phyloP scores from a whole-genome alignment of 495 filamentous ascomycete genomes.

The Hypoxylon intermedium region DNA sequence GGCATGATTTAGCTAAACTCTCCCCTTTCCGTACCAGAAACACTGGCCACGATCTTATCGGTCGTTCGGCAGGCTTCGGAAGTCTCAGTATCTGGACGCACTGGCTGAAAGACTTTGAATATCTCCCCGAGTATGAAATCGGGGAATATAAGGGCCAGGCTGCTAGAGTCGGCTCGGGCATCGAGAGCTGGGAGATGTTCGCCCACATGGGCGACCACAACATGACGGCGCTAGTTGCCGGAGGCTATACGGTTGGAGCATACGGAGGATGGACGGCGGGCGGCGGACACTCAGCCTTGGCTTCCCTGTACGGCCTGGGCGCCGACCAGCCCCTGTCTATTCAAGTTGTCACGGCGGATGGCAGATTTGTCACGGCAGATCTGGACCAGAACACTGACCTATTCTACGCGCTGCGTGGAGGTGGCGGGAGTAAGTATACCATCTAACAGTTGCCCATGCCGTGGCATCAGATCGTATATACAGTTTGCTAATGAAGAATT shows the following conservation, averaged over 20 bases:
- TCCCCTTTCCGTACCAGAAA: constrained; percentile 63
- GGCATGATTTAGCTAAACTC: constrained; percentile 36
- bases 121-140: constrained; percentile 46
- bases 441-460: neutral
- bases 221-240: constrained; percentile 54
- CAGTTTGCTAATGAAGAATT: constrained; percentile 2
- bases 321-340: constrained; percentile 60
- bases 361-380: constrained; percentile 60
- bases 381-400: constrained; percentile 59
- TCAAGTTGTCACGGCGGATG: constrained; percentile 65
- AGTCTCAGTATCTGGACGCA: constrained; percentile 68
- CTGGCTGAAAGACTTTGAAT: constrained; percentile 53
- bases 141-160: constrained; percentile 52
- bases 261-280: constrained; percentile 60
- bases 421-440: constrained; percentile 56
- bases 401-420: constrained; percentile 69
- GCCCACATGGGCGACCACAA: constrained; percentile 45
- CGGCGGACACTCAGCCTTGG: constrained; percentile 57
- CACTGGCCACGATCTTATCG: constrained; percentile 71
- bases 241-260: constrained; percentile 58
- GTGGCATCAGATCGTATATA: neutral
- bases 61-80: constrained; percentile 60
- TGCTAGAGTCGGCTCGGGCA: constrained; percentile 54
- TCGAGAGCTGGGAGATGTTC: constrained; percentile 56
- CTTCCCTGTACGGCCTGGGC: constrained; percentile 55